Base-by-base conservation (phyloP, 228 moss, liverwort and hornwort species). In the Sphagnum magellanicum region DNA sequence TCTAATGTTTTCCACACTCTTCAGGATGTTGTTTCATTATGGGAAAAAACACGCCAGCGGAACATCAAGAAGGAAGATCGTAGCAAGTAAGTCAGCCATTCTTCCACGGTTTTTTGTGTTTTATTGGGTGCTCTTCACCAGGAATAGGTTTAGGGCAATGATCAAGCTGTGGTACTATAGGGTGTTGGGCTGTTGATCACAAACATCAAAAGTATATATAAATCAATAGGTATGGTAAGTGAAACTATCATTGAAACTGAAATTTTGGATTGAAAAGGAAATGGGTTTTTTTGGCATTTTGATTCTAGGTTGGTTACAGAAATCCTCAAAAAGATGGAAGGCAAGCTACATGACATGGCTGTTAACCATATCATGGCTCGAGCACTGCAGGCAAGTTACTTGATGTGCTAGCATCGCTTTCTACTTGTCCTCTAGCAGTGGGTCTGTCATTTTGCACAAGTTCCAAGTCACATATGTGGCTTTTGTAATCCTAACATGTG, bases 11-110 rank as follows among this genome's bases (percentile, higher is more conserved):
- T 32, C 32, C 32, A 32, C 46, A 52, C 59, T 78, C 60, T 6
- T 8, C 88, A 97, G 97, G 98, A 98, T 71, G 85, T 98, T 49
- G 78, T 87, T 63, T 73, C 68, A 48, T 69, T 94, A 70, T 98
- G 98, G 94, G 98, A 98, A 76, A 98, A 91, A 73, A 87, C 87
- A 68, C 88, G 98, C 3, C 80, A 81, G 66, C 79, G 86, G 65
- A 78, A 93, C 50, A 73, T 92, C 52, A 84, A 84, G 73, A 82
- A 86, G 74, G 77, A 79, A 14, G 90, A 91, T 55, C 79, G 91
- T 62, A 71, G 78, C 79, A 90, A 85, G 92, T 95, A 84, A 65
- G 86, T 66, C 62, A 4, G 10, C 60, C 48, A 16, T 16, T 50
- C 16, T 5, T 15, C 32, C 32, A 32, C 3, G 32, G 32, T 2